A percentile compares a stretch with the other conserved stretches of the same genome.
Evolutionary conservation across 2,329 filamentous ascomycete species (phyloP).

Genomic region (Lasiodiplodia sp.): DNA sequence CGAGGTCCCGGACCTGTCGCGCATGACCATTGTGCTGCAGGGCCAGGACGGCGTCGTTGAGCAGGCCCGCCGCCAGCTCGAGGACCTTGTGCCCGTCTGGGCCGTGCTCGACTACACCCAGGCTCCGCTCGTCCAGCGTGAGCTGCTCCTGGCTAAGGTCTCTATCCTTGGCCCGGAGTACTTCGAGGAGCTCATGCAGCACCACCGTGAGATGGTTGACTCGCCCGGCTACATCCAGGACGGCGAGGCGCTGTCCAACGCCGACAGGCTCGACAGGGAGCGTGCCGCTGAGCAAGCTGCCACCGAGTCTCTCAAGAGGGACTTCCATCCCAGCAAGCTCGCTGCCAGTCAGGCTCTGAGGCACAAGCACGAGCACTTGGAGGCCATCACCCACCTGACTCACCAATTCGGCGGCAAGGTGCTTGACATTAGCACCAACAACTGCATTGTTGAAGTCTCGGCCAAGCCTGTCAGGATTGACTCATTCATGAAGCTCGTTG

Average conservation of each 20-base stretch:
- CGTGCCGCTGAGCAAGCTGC: constrained; percentile 45
- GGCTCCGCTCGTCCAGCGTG: constrained; percentile 91
- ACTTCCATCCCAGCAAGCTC: constrained; percentile 91
- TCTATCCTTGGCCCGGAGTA: constrained; percentile 97
- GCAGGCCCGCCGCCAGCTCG: constrained; percentile 92
- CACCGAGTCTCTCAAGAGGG: constrained; percentile 54
- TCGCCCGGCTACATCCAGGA: constrained; percentile 47
- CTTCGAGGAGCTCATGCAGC: constrained; percentile 94
- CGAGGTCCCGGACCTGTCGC: constrained; percentile 93
- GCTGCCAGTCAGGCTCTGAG: constrained; percentile 87
- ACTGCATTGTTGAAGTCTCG: constrained; percentile 96
- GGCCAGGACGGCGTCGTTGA: constrained; percentile 97
- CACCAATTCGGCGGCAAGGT: constrained; percentile 99
- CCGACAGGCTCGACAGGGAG: constrained; percentile 41
- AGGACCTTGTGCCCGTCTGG: constrained; percentile 98
- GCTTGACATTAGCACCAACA: constrained; percentile 96
- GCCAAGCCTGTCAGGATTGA: constrained; percentile 94
- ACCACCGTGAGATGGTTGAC: constrained; percentile 88
- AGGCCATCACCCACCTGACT: constrained; percentile 93
- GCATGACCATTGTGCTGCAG: constrained; percentile 98
- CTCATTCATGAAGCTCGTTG: constrained; percentile 95
- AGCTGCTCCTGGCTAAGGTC: constrained; percentile 93
- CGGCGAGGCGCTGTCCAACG: constrained; percentile 30
- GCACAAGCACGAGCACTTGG: constrained; percentile 97
- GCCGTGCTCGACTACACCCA: constrained; percentile 96